Evolutionary conservation across 2,329 filamentous ascomycete species (phyloP).

Genomic region (Trichoderma sp.): DNA sequence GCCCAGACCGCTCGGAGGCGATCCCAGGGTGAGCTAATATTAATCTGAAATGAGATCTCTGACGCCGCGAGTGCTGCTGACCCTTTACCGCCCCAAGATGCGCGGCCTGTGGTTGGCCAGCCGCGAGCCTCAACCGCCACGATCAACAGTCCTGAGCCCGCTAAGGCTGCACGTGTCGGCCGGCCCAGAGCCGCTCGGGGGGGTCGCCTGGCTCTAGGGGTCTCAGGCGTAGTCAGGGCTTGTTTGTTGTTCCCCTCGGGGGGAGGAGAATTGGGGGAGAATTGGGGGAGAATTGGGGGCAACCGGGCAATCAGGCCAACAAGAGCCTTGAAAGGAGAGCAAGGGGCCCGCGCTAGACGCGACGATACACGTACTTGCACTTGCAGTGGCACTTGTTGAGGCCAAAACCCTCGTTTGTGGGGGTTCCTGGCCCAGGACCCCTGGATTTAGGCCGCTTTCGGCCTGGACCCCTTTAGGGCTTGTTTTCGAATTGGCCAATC

Average conservation of each 20-base stretch:
- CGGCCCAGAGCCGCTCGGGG: slow-evolving; percentile 2
- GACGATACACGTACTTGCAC: neutral
- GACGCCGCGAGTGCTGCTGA: slow-evolving; percentile 12
- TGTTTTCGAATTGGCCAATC: neutral
- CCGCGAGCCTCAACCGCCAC: slow-evolving; percentile 16
- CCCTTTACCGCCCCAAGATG: slow-evolving; percentile 17
- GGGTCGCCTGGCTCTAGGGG: neutral
- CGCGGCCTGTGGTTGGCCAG: slow-evolving; percentile 18
- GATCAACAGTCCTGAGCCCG: slow-evolving; percentile 16
- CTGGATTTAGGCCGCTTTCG: slow-evolving; percentile 16
- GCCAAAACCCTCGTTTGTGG: slow-evolving; percentile 5
- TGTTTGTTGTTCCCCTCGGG: neutral
- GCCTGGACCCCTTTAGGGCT: slow-evolving; percentile 16
- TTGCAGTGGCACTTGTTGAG: slow-evolving; percentile 3
- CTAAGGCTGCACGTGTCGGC: slow-evolving; percentile 16
- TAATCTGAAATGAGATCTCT: slow-evolving; percentile 24
- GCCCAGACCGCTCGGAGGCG: slow-evolving; percentile 17
- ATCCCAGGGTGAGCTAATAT: slow-evolving; percentile 18
- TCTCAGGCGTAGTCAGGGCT: neutral
- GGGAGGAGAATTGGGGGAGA: no score
- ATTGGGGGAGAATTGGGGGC: neutral
- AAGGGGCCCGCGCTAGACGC: neutral
- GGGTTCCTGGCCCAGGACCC: slow-evolving; percentile 8
- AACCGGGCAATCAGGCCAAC: neutral
- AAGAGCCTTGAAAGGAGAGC: neutral